Conservation (phyloP, 148 eudicot species). For the Rhododendron mucronatum region DNA sequence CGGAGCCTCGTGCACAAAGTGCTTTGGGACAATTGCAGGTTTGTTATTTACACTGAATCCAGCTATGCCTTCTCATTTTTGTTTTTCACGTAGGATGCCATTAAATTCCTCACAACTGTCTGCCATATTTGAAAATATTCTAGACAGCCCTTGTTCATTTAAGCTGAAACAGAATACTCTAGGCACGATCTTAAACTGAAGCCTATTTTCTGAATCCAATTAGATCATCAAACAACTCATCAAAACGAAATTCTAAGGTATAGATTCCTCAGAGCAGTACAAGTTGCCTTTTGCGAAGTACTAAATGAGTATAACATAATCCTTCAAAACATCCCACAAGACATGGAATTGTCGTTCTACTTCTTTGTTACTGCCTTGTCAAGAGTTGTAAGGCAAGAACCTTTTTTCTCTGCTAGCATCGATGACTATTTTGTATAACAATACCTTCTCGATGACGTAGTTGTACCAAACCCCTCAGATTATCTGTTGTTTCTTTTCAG, state of each 20-base stretch:
- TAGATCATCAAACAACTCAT: neutral
- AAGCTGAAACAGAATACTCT: neutral
- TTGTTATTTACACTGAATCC: slow-evolving; percentile 9
- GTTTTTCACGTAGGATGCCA: neutral
- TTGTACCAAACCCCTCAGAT: neutral
- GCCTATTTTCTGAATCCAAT: neutral
- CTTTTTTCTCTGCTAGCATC: neutral
- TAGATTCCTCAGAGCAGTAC: neutral
- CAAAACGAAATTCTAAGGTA: neutral
- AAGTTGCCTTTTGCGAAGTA: neutral
- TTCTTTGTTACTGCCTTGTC: neutral
- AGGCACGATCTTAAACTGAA: neutral
- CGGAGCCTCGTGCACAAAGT: slow-evolving; percentile 82
- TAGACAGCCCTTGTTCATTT: neutral
- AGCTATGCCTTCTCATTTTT: neutral
- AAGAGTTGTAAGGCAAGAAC: neutral
- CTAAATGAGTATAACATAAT: neutral
- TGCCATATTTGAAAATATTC: neutral
- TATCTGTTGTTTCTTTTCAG: slow-evolving; percentile 33
- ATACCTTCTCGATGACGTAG: neutral
- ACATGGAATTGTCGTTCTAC: neutral
- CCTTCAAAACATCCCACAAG: neutral
- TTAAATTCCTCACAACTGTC: neutral
- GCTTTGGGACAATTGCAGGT: slow-evolving; percentile 96
- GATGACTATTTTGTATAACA: neutral